These are phyloP conservation scores for Apophysomyces elegans DNA, from an alignment of 371 early-diverging fungal species.

Conservation along the genomic window DNA sequence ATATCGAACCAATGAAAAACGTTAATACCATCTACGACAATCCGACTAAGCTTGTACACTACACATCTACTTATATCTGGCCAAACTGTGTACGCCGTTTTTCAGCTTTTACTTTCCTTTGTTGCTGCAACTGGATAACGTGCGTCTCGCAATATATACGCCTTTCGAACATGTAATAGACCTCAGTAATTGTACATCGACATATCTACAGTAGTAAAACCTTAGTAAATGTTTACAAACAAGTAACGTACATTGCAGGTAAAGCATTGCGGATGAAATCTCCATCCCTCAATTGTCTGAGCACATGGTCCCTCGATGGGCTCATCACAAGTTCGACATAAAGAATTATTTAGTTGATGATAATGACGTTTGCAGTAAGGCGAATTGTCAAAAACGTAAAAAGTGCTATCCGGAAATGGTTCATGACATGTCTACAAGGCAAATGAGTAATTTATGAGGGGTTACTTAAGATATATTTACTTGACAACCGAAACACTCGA, in stretches of 20 bases:
- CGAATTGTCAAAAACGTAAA: conserved; percentile 82
- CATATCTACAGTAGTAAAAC: conserved; percentile 50
- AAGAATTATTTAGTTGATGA: conserved; percentile 79
- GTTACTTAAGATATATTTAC: conserved; percentile 24
- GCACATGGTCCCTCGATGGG: conserved; percentile 89
- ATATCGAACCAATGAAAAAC: too few relatives aligned
- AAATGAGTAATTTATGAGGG: neutral
- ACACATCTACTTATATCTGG: conserved; percentile 25
- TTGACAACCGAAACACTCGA: conserved; percentile 58
- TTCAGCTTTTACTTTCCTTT: conserved; percentile 66
- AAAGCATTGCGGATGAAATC: conserved; percentile 54
- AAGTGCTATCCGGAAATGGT: conserved; percentile 87
- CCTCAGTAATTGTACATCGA: conserved; percentile 68
- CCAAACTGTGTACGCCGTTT: conserved; percentile 72
- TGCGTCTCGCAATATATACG: conserved; percentile 81
- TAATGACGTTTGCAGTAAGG: conserved; percentile 87
- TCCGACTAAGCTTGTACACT: too few relatives aligned
- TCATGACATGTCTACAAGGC: conserved; percentile 61
- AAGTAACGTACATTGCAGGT: conserved; percentile 37
- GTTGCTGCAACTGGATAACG: conserved; percentile 68
- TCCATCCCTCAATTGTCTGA: conserved; percentile 72
- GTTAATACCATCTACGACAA: too few relatives aligned
- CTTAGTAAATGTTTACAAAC: neutral
- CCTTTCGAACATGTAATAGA: conserved; percentile 80
- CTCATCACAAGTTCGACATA: conserved; percentile 76